Conservation (phyloP, 306 rosid species). For the Senna tora region DNA sequence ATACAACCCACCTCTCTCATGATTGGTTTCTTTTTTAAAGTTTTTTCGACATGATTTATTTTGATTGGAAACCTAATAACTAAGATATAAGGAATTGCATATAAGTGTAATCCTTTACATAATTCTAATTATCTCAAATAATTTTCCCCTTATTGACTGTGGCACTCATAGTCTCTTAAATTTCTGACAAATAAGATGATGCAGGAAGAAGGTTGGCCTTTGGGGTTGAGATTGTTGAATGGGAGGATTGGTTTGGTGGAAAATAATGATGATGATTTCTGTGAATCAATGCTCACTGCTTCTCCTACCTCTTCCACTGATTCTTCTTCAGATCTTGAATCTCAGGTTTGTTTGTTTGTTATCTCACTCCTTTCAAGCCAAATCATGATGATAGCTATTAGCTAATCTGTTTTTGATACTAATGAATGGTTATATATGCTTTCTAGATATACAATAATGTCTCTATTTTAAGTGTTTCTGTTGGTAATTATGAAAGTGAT, state of each 20-base stretch:
- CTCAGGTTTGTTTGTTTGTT: conserved; percentile 61
- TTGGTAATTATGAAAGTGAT: conserved; percentile 20
- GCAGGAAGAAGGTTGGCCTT: conserved; percentile 86
- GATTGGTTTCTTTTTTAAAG: no score
- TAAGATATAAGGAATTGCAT: no score
- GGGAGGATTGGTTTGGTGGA: conserved; percentile 61
- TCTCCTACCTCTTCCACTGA: conserved; percentile 49
- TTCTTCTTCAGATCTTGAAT: conserved; percentile 65
- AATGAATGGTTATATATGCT: neutral
- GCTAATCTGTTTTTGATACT: neutral
- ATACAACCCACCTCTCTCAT: no score
- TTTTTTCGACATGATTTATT: no score
- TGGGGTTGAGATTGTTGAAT: conserved; percentile 74
- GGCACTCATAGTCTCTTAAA: neutral
- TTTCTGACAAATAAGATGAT: conserved; percentile 7
- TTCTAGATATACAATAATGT: conserved; percentile 23
- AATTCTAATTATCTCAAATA: neutral
- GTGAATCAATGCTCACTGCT: conserved; percentile 60
- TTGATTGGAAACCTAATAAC: no score
- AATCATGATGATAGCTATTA: neutral
- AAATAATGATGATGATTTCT: conserved; percentile 44
- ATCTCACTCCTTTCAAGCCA: neutral
- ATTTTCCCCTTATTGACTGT: no score
- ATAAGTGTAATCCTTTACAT: no score
- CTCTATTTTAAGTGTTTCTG: conserved; percentile 7